phyloP scores from a whole-genome alignment of 2,329 filamentous ascomycete species.

The Colletotrichum abscissum region DNA sequence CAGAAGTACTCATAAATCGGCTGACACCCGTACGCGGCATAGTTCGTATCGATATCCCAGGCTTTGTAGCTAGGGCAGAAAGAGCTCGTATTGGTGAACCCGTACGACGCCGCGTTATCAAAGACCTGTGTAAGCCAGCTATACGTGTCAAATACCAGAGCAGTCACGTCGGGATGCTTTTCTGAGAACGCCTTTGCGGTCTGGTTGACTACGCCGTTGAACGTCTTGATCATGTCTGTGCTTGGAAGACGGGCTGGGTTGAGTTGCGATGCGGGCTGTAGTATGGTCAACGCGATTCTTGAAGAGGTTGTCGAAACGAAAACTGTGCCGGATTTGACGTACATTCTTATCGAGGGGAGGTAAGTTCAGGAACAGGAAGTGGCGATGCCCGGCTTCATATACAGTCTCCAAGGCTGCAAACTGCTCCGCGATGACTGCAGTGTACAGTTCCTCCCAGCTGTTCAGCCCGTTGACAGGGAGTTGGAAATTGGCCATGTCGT shows the following conservation, averaged over 20 bases:
- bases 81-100: constrained; percentile 43
- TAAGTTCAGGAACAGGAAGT: constrained; percentile 63
- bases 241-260: neutral
- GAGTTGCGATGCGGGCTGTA: constrained; percentile 13
- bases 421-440: constrained; percentile 18
- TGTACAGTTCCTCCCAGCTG: constrained; percentile 12
- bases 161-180: constrained; percentile 35
- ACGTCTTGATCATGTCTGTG: constrained; percentile 20
- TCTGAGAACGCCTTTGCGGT: constrained; percentile 45
- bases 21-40: constrained; percentile 42
- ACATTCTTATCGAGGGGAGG: constrained; percentile 54
- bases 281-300: neutral
- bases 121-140: constrained; percentile 44
- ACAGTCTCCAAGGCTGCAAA: constrained; percentile 46
- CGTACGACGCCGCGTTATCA: constrained; percentile 41
- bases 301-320: accelerated
- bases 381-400: constrained; percentile 60
- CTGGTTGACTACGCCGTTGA: constrained; percentile 18
- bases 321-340: neutral
- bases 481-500: constrained; percentile 47
- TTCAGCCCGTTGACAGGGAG: neutral
- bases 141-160: constrained; percentile 45
- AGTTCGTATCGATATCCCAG: constrained; percentile 38
- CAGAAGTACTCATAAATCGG: constrained; percentile 45
- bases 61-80: constrained; percentile 42